A percentile compares a stretch with the other conserved stretches of the same genome.
Evolutionary conservation across 2,329 filamentous ascomycete species (phyloP).

Genomic region (Fusarium floridanum): DNA sequence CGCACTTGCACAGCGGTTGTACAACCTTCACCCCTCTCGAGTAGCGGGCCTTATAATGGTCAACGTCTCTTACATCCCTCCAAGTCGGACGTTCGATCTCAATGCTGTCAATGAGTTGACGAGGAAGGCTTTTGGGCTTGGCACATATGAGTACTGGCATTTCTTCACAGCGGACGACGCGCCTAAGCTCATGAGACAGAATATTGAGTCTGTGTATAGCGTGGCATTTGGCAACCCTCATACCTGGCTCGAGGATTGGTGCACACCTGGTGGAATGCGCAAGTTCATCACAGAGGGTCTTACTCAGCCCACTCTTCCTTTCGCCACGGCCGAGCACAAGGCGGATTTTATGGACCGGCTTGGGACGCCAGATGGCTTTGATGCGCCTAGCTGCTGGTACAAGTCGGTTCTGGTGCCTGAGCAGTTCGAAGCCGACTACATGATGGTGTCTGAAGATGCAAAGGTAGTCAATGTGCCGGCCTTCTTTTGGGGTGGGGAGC

Average conservation of each 20-base stretch:
- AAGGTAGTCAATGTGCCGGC: constrained; percentile 43
- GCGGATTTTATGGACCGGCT: constrained; percentile 46
- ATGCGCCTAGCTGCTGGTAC: constrained; percentile 48
- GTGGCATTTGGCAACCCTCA: constrained; percentile 49
- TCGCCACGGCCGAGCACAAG: constrained; percentile 43
- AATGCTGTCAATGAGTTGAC: constrained; percentile 50
- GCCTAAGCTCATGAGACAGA: constrained; percentile 51
- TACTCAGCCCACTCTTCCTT: constrained; percentile 41
- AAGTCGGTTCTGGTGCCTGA: constrained; percentile 30
- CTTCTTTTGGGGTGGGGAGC: constrained; percentile 44
- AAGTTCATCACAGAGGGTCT: constrained; percentile 39
- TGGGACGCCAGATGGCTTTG: constrained; percentile 43
- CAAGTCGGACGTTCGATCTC: constrained; percentile 52
- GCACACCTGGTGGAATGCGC: constrained; percentile 51
- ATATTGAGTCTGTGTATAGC: constrained; percentile 55
- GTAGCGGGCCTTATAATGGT: constrained; percentile 58
- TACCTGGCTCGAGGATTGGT: constrained; percentile 53
- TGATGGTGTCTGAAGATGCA: constrained; percentile 21
- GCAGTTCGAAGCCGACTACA: constrained; percentile 41
- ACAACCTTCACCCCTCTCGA: constrained; percentile 56
- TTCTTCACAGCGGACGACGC: constrained; percentile 58
- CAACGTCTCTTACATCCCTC: constrained; percentile 57
- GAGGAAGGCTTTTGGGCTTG: constrained; percentile 52
- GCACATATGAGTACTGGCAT: constrained; percentile 59
- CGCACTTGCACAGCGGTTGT: constrained; percentile 54